Evolutionary conservation across 208 protist species (phyloP), one percentile per base, ranked within the genome.

Genomic region (Vickermania ingenoplastis): DNA sequence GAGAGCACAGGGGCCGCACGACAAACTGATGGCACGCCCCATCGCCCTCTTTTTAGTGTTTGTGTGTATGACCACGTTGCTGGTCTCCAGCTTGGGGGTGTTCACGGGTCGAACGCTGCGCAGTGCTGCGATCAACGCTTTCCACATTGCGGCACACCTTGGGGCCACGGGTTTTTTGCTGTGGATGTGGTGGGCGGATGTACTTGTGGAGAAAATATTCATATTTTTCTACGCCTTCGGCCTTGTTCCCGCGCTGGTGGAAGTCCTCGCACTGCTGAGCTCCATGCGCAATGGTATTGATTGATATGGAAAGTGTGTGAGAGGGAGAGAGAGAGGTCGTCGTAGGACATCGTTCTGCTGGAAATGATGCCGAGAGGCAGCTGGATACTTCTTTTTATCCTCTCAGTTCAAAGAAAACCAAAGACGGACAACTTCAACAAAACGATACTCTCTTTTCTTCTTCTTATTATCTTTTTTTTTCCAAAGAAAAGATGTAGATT

Each of bases 201-300:
- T 64, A 5, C 67, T 81, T 58, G 71, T 87, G 0, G 69, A 62
- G 5, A 68, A 71, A 5, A 62, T 88, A 3, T 92, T 77, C 77
- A 77, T 87, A 24, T 61, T 89, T 1, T 89, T 89, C 27, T 89
- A 82, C 57, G 74, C 81, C 13, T 89, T 89, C 45, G 74, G 71
- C 52, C 77, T 86, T 27, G 80, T 88, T 23, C 79, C 86, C 25
- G 80, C 79, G n/a, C 71, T 57, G 23, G 61, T 89, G 48, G 86
- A 89, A 41, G 59, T 71, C 4, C 49, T 77, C 17, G 59, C 69
- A 23, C 48, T 92, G 51, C 64, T 58, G 3, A 54, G 67, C 29
- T 87, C 81, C 14, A 87, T 80, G 51, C 41, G 63, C 41, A 49
- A 41, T 24, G 80, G 80, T 0, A 36, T 83, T 28, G 71, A 91